phyloP scores from a whole-genome alignment of 108 stramenopile species.

The Fistulifera pelliculosa region DNA sequence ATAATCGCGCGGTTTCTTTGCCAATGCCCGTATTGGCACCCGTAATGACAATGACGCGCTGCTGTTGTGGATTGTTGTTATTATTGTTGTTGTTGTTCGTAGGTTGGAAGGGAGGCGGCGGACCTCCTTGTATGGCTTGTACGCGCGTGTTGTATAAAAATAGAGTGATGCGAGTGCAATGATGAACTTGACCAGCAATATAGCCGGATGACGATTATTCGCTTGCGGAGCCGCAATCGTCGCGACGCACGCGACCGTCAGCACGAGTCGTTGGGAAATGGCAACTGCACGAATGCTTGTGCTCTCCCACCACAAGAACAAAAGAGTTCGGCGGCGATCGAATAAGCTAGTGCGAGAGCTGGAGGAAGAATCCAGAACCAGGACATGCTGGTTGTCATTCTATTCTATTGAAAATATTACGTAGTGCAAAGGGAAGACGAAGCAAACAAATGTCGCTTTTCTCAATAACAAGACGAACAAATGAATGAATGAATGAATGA shows the following conservation, averaged over 20 bases:
- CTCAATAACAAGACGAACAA: too few species aligned
- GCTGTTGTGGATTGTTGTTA: too few species aligned
- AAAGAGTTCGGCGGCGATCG: not conserved
- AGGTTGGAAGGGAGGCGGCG: not conserved
- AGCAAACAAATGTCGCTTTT: too few species aligned
- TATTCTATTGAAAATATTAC: too few species aligned
- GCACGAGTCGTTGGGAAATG: slow-evolving; percentile 1
- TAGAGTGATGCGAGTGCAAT: too few species aligned
- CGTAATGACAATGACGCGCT: slow-evolving; percentile 46
- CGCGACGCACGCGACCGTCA: slow-evolving; percentile 15
- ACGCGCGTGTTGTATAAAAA: not conserved
- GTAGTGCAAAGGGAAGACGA: too few species aligned
- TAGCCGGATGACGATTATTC: too few species aligned
- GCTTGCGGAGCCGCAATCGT: too few species aligned
- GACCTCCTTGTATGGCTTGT: slow-evolving; percentile 9
- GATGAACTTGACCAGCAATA: too few species aligned
- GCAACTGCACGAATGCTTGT: not conserved
- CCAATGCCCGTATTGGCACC: slow-evolving; percentile 82
- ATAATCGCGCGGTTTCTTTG: slow-evolving; percentile 64
- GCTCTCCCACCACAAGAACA: not conserved
- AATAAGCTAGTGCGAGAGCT: not conserved
- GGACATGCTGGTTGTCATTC: too few species aligned
- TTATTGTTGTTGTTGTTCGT: too few species aligned
- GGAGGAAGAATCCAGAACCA: not conserved
- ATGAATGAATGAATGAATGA: too few species aligned